Percentiles rank a stretch among this genome's conserved stretches.
Conservation (phyloP, 202 grass and related monocot species). For the Zoysia matrella region DNA sequence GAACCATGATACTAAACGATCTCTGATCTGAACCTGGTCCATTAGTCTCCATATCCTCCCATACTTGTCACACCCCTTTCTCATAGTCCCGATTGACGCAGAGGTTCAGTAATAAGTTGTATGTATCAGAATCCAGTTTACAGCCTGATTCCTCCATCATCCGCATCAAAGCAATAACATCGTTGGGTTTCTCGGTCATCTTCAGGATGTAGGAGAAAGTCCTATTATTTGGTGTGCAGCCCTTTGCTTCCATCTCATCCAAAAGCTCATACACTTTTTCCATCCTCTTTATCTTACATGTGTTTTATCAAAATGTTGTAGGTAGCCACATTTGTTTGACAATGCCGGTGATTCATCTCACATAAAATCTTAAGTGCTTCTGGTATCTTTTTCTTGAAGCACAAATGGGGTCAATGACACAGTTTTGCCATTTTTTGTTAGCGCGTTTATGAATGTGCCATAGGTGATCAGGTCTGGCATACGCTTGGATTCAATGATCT, state of each 20-base stretch:
- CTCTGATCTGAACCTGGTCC: conserved; percentile 75
- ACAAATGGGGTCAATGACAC: conserved; percentile 72
- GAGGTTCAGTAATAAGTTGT: conserved; percentile 77
- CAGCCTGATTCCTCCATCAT: conserved; percentile 69
- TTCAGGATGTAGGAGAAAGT: conserved; percentile 76
- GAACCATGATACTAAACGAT: conserved; percentile 75
- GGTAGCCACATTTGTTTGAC: conserved; percentile 65
- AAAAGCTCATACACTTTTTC: conserved; percentile 69
- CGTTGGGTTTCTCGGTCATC: conserved; percentile 50
- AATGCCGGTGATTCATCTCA: conserved; percentile 69
- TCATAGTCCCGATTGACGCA: conserved; percentile 63
- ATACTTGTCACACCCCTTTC: conserved; percentile 54
- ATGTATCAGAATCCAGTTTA: conserved; percentile 61
- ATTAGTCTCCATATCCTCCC: conserved; percentile 74
- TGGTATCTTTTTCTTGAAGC: conserved; percentile 80
- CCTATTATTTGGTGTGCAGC: conserved; percentile 55
- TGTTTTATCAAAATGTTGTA: conserved; percentile 79
- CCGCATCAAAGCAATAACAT: conserved; percentile 57
- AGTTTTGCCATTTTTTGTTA: conserved; percentile 73
- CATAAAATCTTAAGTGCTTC: conserved; percentile 70
- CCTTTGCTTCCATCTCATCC: conserved; percentile 69
- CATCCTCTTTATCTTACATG: conserved; percentile 62
- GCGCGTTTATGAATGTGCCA: conserved; percentile 70
- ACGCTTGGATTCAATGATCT: conserved; percentile 63
- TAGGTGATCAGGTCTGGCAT: conserved; percentile 68